phyloP scores from a whole-genome alignment of 495 filamentous ascomycete genomes.

The Melanomma pulvis-pyrius region DNA sequence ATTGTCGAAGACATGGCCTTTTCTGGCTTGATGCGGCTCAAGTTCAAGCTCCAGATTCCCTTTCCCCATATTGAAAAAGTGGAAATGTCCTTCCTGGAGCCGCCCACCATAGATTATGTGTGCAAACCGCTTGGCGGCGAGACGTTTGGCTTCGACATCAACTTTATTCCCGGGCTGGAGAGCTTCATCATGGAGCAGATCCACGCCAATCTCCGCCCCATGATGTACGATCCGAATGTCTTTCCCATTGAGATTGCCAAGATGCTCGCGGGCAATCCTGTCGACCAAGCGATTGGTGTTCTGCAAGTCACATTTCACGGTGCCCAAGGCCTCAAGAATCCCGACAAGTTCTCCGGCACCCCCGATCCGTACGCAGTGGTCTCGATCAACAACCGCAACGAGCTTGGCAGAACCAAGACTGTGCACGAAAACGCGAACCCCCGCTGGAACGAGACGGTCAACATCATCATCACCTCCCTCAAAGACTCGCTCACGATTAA shows the following conservation, averaged over 20 bases:
- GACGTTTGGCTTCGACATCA: conserved; percentile 94
- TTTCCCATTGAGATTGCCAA: conserved; percentile 99
- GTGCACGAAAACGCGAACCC: conserved; percentile 83
- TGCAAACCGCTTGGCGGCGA: conserved; percentile 98
- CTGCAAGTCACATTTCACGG: conserved; percentile 88
- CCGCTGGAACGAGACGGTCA: conserved; percentile 94
- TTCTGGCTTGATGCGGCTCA: conserved; percentile 90
- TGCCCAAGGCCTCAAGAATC: conserved; percentile 88
- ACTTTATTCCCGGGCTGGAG: conserved; percentile 94
- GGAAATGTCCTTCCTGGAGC: conserved; percentile 83
- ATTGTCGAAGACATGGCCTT: conserved; percentile 98
- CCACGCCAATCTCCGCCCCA: conserved; percentile 85
- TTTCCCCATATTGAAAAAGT: conserved; percentile 94
- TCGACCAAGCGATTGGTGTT: conserved; percentile 95
- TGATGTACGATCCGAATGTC: conserved; percentile 97
- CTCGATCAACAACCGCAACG: conserved; percentile 78
- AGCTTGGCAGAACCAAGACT: conserved; percentile 86
- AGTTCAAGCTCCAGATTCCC: conserved; percentile 92
- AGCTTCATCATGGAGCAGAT: conserved; percentile 94
- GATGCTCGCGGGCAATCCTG: conserved; percentile 91
- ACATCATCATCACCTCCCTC: conserved; percentile 88
- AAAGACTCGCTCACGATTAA: conserved; percentile 81
- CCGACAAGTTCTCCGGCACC: conserved; percentile 89
- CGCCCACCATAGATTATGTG: conserved; percentile 85
- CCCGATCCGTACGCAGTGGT: conserved; percentile 89